Percentiles rank a stretch among this genome's conserved stretches.
phyloP scores from a whole-genome alignment of 441 rosid genomes.

The Corymbia calophylla region DNA sequence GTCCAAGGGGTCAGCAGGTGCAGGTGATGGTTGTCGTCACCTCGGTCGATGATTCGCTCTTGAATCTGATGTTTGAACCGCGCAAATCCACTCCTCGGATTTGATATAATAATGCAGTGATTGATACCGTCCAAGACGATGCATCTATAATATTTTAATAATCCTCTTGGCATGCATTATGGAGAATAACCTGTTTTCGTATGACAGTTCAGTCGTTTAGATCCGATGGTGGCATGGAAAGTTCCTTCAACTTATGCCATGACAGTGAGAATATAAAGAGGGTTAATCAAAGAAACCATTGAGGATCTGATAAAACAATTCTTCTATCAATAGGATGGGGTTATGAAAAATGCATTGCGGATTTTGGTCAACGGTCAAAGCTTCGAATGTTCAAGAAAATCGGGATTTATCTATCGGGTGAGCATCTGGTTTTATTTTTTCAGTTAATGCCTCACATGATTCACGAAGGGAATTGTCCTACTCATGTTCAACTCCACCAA shows the following conservation, averaged over 20 bases:
- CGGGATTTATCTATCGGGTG: background rate
- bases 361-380: background rate
- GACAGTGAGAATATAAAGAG: background rate
- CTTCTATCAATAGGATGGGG: background rate
- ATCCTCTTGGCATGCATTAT: background rate
- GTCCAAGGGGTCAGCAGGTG: background rate
- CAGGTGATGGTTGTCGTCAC: background rate
- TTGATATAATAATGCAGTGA: no score
- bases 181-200: background rate
- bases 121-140: background rate
- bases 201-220: background rate
- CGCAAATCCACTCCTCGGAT: background rate
- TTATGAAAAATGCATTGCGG: background rate
- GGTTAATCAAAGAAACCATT: background rate
- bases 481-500: background rate
- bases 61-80: background rate
- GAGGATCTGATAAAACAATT: background rate
- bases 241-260: background rate
- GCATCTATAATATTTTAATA: background rate
- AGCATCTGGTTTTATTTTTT: background rate
- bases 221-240: background rate
- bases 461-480: background rate
- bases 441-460: background rate
- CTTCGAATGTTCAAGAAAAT: background rate
- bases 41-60: background rate